phyloP scores from a whole-genome alignment of 805 yeast species.

The Isabelozyma heimii region DNA sequence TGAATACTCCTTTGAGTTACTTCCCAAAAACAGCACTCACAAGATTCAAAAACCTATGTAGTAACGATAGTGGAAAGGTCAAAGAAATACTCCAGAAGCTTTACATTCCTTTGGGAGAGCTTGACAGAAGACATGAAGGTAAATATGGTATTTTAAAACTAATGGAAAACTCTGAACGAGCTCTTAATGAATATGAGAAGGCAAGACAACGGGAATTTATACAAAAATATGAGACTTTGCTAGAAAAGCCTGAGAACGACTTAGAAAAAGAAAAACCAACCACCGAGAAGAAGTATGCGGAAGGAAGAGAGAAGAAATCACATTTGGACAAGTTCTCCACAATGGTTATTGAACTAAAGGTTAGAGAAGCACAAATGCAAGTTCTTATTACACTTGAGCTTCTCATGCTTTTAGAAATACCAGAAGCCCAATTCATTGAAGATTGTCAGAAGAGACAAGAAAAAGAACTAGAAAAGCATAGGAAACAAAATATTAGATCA shows the following conservation, averaged over 20 bases:
- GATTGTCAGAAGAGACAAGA: conserved; percentile 22
- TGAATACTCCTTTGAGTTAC: conserved; percentile 39
- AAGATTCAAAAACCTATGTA: conserved; percentile 44
- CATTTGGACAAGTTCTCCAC: conserved; percentile 17
- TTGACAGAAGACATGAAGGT: conserved; percentile 44
- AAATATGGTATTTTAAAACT: conserved; percentile 19
- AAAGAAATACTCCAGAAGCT: conserved; percentile 25
- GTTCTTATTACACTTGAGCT: conserved; percentile 47
- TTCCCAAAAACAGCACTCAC: conserved; percentile 49
- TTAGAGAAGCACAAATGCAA: conserved; percentile 58
- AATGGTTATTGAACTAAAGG: conserved; percentile 41
- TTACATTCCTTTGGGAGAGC: conserved; percentile 30
- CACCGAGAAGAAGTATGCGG: neutral
- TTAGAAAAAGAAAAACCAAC: neutral
- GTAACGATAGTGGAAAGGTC: conserved; percentile 12
- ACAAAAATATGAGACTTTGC: conserved; percentile 12
- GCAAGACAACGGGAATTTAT: conserved; percentile 18
- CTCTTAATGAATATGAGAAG: conserved; percentile 15
- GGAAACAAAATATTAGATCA: conserved; percentile 15
- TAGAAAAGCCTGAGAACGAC: conserved; percentile 3
- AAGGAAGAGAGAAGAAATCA: neutral
- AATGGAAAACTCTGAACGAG: neutral
- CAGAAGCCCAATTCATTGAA: conserved; percentile 33
- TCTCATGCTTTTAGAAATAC: conserved; percentile 29
- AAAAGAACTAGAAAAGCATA: conserved; percentile 19